Conservation (phyloP, 2,329 filamentous ascomycete genomes). For the Colletotrichum lini region DNA sequence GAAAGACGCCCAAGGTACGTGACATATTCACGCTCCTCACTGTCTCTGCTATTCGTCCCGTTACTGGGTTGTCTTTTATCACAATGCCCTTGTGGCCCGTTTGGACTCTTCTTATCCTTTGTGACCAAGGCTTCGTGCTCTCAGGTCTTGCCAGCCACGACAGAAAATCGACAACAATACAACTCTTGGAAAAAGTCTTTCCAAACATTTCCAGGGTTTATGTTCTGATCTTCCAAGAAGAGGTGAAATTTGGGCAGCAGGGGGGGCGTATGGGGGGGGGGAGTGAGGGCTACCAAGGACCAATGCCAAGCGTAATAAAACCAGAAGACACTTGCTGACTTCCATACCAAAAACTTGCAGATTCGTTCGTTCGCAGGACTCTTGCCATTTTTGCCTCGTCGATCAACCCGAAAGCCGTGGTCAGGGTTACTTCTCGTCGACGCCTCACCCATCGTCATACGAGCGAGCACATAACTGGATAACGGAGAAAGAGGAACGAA, state of each 20-base stretch:
- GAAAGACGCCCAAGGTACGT: slow-evolving; percentile 24
- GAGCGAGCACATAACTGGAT: slow-evolving; percentile 24
- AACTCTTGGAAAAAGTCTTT: slow-evolving; percentile 3
- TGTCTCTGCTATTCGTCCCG: neutral
- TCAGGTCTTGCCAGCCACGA: neutral
- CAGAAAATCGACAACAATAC: neutral
- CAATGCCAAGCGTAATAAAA: slow-evolving; percentile 6
- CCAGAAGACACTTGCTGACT: slow-evolving; percentile 32
- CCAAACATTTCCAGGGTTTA: slow-evolving; percentile 3
- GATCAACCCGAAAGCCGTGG: slow-evolving; percentile 17
- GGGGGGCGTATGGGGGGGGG: slow-evolving; percentile 3
- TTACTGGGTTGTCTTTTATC: too few relatives aligned
- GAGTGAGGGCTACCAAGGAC: slow-evolving; percentile 9
- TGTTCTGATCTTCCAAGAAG: slow-evolving; percentile 6
- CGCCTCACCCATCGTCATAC: slow-evolving; percentile 23
- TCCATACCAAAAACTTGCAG: slow-evolving; percentile 20
- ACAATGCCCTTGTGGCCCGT: neutral
- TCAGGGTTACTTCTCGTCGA: slow-evolving; percentile 21
- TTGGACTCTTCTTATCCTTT: neutral
- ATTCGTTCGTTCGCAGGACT: slow-evolving; percentile 5
- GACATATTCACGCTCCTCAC: slow-evolving; percentile 7
- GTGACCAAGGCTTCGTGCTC: neutral
- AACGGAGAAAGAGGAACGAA: slow-evolving; percentile 13
- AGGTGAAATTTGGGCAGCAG: slow-evolving; percentile 18
- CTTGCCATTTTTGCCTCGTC: neutral